Evolutionary conservation across 306 rosid species (phyloP).

Genomic region (Trifolium dubium): DNA sequence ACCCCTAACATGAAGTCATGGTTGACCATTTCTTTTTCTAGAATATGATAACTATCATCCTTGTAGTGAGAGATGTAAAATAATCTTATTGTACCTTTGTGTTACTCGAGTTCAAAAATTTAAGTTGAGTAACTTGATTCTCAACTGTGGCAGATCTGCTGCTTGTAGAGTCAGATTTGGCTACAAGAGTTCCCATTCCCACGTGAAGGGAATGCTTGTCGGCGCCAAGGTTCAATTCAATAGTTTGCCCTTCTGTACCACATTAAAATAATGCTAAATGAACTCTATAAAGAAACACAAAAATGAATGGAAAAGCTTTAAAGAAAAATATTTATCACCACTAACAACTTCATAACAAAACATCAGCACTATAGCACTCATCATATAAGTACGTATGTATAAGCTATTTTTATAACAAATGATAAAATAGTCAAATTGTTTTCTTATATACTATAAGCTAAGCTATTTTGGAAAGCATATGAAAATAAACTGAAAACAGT

Average conservation of each 20-base stretch:
- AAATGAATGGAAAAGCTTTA: constrained; percentile 33
- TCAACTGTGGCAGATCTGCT: constrained; percentile 48
- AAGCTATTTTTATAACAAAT: background rate
- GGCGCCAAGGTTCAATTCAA: constrained; percentile 49
- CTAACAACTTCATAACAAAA: constrained; percentile 30
- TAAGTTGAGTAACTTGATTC: constrained; percentile 46
- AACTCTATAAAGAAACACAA: constrained; percentile 37
- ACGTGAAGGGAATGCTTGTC: constrained; percentile 44
- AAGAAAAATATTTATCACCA: constrained; percentile 16
- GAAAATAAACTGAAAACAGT: background rate
- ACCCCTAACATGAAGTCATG: background rate
- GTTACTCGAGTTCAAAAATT: constrained; percentile 35
- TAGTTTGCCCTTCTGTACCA: constrained; percentile 41
- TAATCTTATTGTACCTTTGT: constrained; percentile 36
- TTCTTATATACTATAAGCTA: background rate
- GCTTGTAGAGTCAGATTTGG: constrained; percentile 50
- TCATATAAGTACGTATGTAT: background rate
- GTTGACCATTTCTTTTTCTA: background rate
- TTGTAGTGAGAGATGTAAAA: constrained; percentile 33
- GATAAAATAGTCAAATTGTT: background rate
- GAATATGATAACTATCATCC: constrained; percentile 31
- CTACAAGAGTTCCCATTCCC: constrained; percentile 34
- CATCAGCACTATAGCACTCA: background rate
- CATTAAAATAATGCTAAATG: constrained; percentile 46
- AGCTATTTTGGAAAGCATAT: background rate